A percentile compares a stretch with the other conserved stretches of the same genome.
phyloP scores from a whole-genome alignment of 1,284 basidiomycete species.

The Leccinum subrobustum region DNA sequence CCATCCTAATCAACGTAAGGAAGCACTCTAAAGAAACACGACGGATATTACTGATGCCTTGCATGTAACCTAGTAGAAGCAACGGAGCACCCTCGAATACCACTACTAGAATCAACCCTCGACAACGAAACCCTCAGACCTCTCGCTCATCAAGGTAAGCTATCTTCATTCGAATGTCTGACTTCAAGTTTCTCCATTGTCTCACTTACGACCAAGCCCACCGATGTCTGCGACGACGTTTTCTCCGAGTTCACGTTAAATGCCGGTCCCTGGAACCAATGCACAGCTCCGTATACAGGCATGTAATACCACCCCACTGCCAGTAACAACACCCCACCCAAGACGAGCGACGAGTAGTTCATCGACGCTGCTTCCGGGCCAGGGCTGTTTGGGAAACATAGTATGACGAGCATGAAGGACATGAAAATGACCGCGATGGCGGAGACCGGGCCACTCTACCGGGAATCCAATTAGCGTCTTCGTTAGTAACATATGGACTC shows the following conservation, averaged over 20 bases:
- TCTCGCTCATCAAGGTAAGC: background rate
- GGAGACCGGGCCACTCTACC: conserved; percentile 28
- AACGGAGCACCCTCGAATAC: background rate
- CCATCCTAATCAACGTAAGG: too few relatives aligned
- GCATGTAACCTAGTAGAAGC: background rate
- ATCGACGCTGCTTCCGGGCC: background rate
- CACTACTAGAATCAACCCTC: background rate
- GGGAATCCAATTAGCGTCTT: background rate
- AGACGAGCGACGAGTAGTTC: background rate
- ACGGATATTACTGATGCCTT: too few relatives aligned
- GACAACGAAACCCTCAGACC: background rate
- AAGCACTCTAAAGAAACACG: too few relatives aligned
- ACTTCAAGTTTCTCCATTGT: background rate
- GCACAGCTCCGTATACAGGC: background rate
- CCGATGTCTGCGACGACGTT: background rate
- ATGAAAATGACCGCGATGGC: conserved; percentile 28
- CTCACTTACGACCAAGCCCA: background rate
- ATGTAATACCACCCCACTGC: background rate
- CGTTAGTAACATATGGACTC: background rate
- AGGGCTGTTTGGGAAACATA: conserved; percentile 24
- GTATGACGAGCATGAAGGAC: conserved; percentile 28
- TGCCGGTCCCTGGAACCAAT: background rate
- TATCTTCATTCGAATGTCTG: background rate
- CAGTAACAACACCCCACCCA: background rate
- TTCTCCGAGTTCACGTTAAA: background rate